phyloP scores from a whole-genome alignment of 2,329 filamentous ascomycete genomes.

The Mycosphaerella sp. region DNA sequence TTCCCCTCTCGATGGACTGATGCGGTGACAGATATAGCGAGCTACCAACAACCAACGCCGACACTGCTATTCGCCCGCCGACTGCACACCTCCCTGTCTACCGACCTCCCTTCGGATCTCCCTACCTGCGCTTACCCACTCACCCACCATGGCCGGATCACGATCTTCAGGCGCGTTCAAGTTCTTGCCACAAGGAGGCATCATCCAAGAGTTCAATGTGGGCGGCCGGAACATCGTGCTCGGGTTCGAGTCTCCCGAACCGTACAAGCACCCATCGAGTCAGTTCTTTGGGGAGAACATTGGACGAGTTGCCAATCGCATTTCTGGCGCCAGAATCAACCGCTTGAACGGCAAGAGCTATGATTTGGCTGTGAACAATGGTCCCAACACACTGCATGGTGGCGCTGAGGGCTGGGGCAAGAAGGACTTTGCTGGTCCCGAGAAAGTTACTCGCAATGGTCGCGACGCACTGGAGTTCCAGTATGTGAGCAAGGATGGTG shows the following conservation, averaged over 20 bases:
- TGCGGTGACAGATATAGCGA: too few species aligned
- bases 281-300: conserved; percentile 92
- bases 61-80: too few species aligned
- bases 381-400: conserved; percentile 58
- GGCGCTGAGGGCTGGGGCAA: conserved; percentile 71
- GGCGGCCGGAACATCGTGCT: conserved; percentile 81
- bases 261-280: conserved; percentile 68
- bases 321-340: conserved; percentile 64
- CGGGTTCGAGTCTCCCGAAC: conserved; percentile 67
- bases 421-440: conserved; percentile 67
- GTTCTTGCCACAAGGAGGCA: conserved; percentile 70
- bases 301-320: conserved; percentile 74
- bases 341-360: conserved; percentile 67
- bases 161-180: conserved; percentile 42
- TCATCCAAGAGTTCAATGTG: conserved; percentile 74
- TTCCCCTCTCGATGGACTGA: too few species aligned
- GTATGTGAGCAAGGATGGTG: conserved; percentile 66
- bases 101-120: too few species aligned
- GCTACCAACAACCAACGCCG: too few species aligned
- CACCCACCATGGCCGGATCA: conserved; percentile 19
- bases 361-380: conserved; percentile 67
- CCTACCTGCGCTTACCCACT: not conserved
- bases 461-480: conserved; percentile 43
- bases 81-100: too few species aligned
- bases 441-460: conserved; percentile 47